Evolutionary conservation across 192 early-diverging fungal genomes (phyloP), one percentile per base, ranked within the genome.

Genomic region (Phycomyces blakesleeanus): DNA sequence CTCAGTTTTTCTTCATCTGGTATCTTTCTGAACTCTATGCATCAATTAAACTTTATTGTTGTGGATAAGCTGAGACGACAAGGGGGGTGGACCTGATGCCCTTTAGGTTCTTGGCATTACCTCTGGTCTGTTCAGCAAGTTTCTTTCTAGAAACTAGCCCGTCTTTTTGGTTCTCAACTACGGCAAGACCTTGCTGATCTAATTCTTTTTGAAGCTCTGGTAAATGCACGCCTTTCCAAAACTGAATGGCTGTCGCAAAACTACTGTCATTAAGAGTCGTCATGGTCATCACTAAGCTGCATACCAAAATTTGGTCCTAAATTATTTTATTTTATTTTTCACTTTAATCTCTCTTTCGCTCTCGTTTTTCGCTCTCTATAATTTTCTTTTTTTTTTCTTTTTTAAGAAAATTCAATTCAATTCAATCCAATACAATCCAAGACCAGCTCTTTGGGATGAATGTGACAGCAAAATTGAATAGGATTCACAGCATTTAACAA

Each of bases 41-140:
- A 53, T 18, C 25, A 34, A 68, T 54, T 11, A 57, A 18, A 8
- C 21, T 34, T 44, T 18, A 41, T 51, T 20, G 27, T 42, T 15
- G 52, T 39, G 27, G 38, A n/a, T 54, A 21, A 59, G 18, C 22
- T 16, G 25, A 57, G n/a, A 24, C 22, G n/a, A 42, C 42, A 42
- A 63, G 21, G 12, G 39, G 22, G n/a, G n/a, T n/a, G n/a, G n/a
- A n/a, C 16, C 14, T 47, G 12, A n/a, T 47, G 44, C 57, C 0
- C 25, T 14, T 40, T 38, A 8, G 42, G 15, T 44, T 47, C 15
- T 14, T 29, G 29, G 24, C 21, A 10, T 49, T 61, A 87, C 87
- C 88, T 82, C 93, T 89, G 34, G 94, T 97, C 60, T 88, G 77
- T 63, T 96, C 94, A 16, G 94, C 89, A 11, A 96, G 81, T 59